Evolutionary conservation across 352 stramenopile genomes (phyloP), one percentile per base, ranked within the genome.

Genomic region (Aphanomyces euteiches): DNA sequence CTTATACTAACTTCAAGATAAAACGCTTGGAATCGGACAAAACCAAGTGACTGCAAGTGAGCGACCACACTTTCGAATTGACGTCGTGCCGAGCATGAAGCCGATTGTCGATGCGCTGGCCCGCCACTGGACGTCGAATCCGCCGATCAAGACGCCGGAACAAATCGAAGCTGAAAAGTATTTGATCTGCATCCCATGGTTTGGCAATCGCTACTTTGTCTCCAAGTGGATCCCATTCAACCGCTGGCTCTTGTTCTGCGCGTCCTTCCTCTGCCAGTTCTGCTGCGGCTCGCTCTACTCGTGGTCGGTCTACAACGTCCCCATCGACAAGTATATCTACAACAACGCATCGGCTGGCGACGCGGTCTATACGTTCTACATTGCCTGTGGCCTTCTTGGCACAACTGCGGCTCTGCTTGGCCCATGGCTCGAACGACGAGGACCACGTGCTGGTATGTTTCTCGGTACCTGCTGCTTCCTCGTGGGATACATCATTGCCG

Each of bases 281-380:
- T 88, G 78, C 73, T 85, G 86, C 40, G 83, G 83, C 57, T 86
- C 78, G 60, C 79, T 90, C 65, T 90, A 90, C 76, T 77, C 81
- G 41, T 90, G 81, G 81, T 88, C 80, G 13, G 78, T 88, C 59
- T 77, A 89, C 70, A 90, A 90, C 73, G 77, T 81, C 67, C 81
- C 82, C 13, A 82, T 90, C 21, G 82, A 89, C 64, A 67, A 58
- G 53, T 75, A 78, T 36, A 70, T 88, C 34, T 89, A 87, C 72
- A 70, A 78, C 41, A n/a, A 50, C 75, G 45, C 67, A 37, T 80
- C 70, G 28, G 79, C 80, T 54, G 81, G 79, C 38, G 75, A 76
- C 28, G 81, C 81, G 12, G 83, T 90, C 38, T 87, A 87, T 57
- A 73, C 82, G 7, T 90, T 91, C 67, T 91, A 89, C 76, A 89